Conservation (phyloP, 257 asterid species). For the Nicotiana tomentosiformis region DNA sequence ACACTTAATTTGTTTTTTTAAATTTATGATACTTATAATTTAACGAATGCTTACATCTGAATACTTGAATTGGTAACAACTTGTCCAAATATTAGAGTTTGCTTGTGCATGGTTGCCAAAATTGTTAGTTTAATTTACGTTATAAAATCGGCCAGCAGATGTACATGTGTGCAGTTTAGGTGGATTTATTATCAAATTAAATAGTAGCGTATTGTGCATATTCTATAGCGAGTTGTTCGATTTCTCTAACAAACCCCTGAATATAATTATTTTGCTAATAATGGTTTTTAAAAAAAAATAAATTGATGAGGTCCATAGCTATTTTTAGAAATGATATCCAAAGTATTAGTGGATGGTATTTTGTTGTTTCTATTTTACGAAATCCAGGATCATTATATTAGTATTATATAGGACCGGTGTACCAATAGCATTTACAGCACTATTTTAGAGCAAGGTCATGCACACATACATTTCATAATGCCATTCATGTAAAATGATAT, state of each 20-base stretch:
- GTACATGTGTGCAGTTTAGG: not conserved
- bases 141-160: not conserved
- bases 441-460: not conserved
- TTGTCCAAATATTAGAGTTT: not conserved
- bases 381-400: not conserved
- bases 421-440: not conserved
- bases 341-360: not conserved
- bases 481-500: not conserved
- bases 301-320: not conserved
- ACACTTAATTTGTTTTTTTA: not conserved
- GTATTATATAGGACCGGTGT: not conserved
- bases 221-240: not conserved
- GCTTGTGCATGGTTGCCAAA: not conserved
- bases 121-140: not conserved
- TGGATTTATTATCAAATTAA: not conserved
- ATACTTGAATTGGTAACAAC: conserved; percentile 3
- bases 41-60: not conserved
- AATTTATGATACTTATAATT: not conserved
- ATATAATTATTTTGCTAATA: not conserved
- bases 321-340: not conserved
- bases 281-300: not conserved
- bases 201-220: not conserved
- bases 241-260: not conserved
- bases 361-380: not conserved
- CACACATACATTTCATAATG: not conserved